phyloP scores from a whole-genome alignment of 441 rosid species.

The Theobroma grandiflorum region DNA sequence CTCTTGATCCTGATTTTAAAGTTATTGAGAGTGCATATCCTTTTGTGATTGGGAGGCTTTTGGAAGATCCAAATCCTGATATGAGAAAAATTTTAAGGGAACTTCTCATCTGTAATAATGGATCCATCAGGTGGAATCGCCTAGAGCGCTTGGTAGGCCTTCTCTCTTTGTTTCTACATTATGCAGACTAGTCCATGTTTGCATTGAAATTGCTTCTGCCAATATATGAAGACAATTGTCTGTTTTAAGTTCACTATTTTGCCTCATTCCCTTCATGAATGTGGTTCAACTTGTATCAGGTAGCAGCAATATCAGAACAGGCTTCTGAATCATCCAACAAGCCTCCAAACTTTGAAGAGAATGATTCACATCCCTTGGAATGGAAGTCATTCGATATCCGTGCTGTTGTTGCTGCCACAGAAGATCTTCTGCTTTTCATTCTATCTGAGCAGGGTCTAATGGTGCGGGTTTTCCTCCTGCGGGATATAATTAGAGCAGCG shows the following conservation, averaged over 20 bases:
- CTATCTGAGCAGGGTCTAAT: conserved; percentile 82
- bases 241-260: not conserved
- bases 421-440: conserved; percentile 87
- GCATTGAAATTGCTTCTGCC: not conserved
- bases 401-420: conserved; percentile 91
- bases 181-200: conserved; percentile 10
- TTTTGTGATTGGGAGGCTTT: conserved; percentile 89
- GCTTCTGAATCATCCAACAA: conserved; percentile 62
- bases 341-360: conserved; percentile 42
- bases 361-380: conserved; percentile 46
- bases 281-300: conserved; percentile 48
- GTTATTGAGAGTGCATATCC: conserved; percentile 96
- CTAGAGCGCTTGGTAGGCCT: conserved; percentile 86
- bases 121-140: conserved; percentile 96
- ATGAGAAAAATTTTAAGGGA: conserved; percentile 95
- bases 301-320: conserved; percentile 93
- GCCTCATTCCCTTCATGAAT: not conserved
- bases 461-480: conserved; percentile 83
- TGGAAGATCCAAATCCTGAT: conserved; percentile 95
- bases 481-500: conserved; percentile 74
- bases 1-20: conserved; percentile 90
- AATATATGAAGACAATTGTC: not conserved
- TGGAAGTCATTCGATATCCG: conserved; percentile 92
- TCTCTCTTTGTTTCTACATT: conserved; percentile 14
- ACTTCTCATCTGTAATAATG: conserved; percentile 85